Conservation (phyloP, 2,329 filamentous ascomycete species). For the Sarocladiaceae sp. region DNA sequence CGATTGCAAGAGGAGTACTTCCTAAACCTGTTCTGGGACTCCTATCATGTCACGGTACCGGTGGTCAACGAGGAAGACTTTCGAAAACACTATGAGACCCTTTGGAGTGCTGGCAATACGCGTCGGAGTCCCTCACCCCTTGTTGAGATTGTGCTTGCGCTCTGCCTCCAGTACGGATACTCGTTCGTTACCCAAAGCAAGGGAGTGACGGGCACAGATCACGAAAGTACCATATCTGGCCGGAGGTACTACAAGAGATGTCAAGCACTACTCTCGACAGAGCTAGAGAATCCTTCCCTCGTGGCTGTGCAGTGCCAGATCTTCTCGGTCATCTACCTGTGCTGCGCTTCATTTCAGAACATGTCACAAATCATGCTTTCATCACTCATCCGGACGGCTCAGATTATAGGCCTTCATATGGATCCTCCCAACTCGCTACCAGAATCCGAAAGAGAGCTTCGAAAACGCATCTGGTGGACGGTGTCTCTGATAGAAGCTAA, state of each 20-base stretch:
- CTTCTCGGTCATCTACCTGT: slow-evolving; percentile 38
- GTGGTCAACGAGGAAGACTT: slow-evolving; percentile 6
- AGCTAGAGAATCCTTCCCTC: slow-evolving; percentile 41
- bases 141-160: slow-evolving; percentile 44
- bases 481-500: slow-evolving; percentile 43
- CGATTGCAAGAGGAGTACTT: slow-evolving; percentile 36
- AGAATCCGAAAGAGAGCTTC: slow-evolving; percentile 31
- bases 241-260: slow-evolving; percentile 40
- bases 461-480: slow-evolving; percentile 46
- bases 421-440: slow-evolving; percentile 33
- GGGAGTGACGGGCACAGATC: neutral
- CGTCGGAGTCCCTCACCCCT: slow-evolving; percentile 38
- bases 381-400: slow-evolving; percentile 36
- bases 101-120: slow-evolving; percentile 9
- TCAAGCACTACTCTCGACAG: slow-evolving; percentile 34
- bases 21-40: slow-evolving; percentile 8
- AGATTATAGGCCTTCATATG: slow-evolving; percentile 41
- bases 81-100: slow-evolving; percentile 7
- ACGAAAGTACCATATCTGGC: slow-evolving; percentile 36
- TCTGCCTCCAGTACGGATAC: slow-evolving; percentile 43
- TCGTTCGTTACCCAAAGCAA: slow-evolving; percentile 14
- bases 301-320: slow-evolving; percentile 42
- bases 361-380: slow-evolving; percentile 35
- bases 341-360: slow-evolving; percentile 41
- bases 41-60: slow-evolving; percentile 7